Percentiles rank a stretch among this genome's conserved stretches.
phyloP scores from a whole-genome alignment of 2,329 filamentous ascomycete genomes.

The Chaetomiaceae sp. region DNA sequence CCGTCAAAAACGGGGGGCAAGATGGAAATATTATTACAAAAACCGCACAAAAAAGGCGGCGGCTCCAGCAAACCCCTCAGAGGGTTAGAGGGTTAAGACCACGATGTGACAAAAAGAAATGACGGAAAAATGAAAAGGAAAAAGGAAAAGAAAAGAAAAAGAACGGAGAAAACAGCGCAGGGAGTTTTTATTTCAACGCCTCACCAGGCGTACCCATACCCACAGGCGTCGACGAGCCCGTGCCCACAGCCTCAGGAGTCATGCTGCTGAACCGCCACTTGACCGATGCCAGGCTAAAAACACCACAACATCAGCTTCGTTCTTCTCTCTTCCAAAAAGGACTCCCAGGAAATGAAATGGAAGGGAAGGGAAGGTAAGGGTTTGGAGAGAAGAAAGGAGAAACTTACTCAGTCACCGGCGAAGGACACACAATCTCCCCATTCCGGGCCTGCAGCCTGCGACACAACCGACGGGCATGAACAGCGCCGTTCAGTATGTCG shows the following conservation, averaged over 20 bases:
- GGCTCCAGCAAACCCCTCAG: too few species aligned
- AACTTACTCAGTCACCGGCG: neutral
- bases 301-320: neutral
- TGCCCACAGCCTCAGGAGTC: neutral
- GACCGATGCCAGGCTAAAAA: neutral
- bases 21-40: too few species aligned
- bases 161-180: neutral
- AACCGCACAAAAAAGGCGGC: too few species aligned
- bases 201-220: too few species aligned
- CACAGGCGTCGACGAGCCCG: neutral
- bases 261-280: slow-evolving; percentile 1
- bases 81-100: too few species aligned
- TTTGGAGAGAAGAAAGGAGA: too few species aligned
- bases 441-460: slow-evolving; percentile 21
- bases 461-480: slow-evolving; percentile 25
- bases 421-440: slow-evolving; percentile 6
- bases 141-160: neutral
- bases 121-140: neutral
- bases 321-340: neutral
- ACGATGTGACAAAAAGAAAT: neutral
- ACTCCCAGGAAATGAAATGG: too few species aligned
- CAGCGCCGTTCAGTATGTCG: slow-evolving; percentile 17
- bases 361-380: too few species aligned
- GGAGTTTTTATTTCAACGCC: too few species aligned
- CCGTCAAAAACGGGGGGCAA: too few species aligned